Evolutionary conservation across 306 rosid species (phyloP).

Genomic region (Pyrus betulifolia): DNA sequence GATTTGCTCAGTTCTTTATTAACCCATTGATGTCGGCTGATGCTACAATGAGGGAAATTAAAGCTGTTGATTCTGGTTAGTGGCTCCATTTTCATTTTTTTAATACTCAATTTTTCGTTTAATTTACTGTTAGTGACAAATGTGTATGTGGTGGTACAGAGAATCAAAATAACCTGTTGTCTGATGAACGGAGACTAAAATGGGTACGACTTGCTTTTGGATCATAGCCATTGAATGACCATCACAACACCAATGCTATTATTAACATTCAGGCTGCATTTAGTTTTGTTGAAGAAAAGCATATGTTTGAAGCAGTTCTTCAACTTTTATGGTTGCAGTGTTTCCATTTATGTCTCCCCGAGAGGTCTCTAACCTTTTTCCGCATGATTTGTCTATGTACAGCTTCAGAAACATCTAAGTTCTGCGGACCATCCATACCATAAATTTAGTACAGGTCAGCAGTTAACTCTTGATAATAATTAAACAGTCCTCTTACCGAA

Average conservation of each 20-base stretch:
- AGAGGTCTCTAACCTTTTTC: slow-evolving; percentile 14
- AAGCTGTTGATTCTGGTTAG: slow-evolving; percentile 98
- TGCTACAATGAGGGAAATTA: slow-evolving; percentile 93
- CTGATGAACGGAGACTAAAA: slow-evolving; percentile 83
- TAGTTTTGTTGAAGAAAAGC: background rate
- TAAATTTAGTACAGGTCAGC: slow-evolving; percentile 86
- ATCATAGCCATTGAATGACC: background rate
- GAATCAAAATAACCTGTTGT: slow-evolving; percentile 80
- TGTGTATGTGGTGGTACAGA: slow-evolving; percentile 30
- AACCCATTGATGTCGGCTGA: slow-evolving; percentile 95
- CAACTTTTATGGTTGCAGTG: background rate
- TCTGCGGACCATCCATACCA: slow-evolving; percentile 72
- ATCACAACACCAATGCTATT: background rate
- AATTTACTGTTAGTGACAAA: background rate
- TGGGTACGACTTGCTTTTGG: slow-evolving; percentile 50
- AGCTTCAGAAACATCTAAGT: slow-evolving; percentile 89
- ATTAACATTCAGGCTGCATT: background rate
- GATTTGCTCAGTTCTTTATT: slow-evolving; percentile 91
- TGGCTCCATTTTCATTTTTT: background rate
- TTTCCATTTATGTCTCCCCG: background rate
- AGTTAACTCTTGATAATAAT: background rate
- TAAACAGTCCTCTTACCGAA: background rate
- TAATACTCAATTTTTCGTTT: background rate
- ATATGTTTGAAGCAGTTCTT: background rate
- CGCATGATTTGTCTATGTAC: slow-evolving; percentile 32